These are phyloP conservation scores for Pseudocercospora crystallina DNA, from an alignment of 2,329 filamentous ascomycete genomes.

Conservation along the genomic window DNA sequence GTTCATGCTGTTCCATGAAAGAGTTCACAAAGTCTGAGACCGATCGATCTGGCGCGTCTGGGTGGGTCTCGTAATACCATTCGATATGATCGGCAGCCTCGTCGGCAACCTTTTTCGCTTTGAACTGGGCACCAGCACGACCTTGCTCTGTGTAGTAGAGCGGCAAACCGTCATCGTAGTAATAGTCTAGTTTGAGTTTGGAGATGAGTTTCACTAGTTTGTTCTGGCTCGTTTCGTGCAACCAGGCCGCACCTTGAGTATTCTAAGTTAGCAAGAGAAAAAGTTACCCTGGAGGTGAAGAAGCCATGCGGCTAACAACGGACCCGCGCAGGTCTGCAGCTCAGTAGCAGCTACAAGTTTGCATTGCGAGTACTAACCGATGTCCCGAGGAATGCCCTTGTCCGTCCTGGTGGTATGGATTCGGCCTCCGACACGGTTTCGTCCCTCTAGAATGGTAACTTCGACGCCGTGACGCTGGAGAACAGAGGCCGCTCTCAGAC, in stretches of 20 bases:
- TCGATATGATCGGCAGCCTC: constrained; percentile 46
- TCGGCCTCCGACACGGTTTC: constrained; percentile 38
- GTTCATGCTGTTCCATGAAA: constrained; percentile 42
- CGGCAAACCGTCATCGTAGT: constrained; percentile 47
- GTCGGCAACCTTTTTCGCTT: constrained; percentile 47
- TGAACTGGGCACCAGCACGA: constrained; percentile 46
- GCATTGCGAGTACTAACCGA: constrained; percentile 26
- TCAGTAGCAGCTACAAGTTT: constrained; percentile 32
- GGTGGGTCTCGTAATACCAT: constrained; percentile 43
- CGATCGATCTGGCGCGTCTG: constrained; percentile 42
- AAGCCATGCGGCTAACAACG: constrained; percentile 27
- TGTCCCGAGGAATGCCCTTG: constrained; percentile 29
- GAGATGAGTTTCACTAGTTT: constrained; percentile 45
- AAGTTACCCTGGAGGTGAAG: constrained; percentile 26
- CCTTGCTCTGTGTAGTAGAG: constrained; percentile 45
- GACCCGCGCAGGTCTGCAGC: constrained; percentile 31
- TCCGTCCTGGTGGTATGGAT: constrained; percentile 42
- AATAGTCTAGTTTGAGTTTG: constrained; percentile 44
- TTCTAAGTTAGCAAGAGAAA: constrained; percentile 20
- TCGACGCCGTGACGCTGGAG: constrained; percentile 37
- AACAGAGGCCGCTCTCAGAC: constrained; percentile 38
- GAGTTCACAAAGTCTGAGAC: constrained; percentile 43
- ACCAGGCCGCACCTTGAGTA: constrained; percentile 44
- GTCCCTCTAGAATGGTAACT: constrained; percentile 38
- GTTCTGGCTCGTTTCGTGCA: constrained; percentile 49